Base-by-base conservation (phyloP, 2,329 filamentous ascomycete species). In the Calonectria leucothoes region DNA sequence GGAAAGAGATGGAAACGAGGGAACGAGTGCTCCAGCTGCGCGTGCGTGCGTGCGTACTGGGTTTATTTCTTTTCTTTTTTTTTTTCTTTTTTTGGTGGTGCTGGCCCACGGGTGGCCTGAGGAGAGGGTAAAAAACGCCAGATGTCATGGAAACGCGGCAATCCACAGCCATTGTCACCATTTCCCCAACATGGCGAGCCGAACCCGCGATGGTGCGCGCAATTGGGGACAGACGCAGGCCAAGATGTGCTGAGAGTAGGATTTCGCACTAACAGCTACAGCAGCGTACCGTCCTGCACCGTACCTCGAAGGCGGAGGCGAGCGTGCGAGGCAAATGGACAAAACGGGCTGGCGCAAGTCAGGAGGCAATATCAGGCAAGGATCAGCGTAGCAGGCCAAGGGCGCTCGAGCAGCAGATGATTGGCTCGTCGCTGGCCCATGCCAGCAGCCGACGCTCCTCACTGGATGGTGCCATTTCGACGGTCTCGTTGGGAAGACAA, bases 311-410 rank as follows among this genome's bases (percentile, higher is more conserved):
- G 37, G 25, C 25, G 59, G 37, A 31, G 37, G 27, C 2, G 37
- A 33, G 59, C 59, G 37, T 45, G 59, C 14, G 33, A 49, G 57
- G 55, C 33, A 52, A 42, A 20, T 51, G 57, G 45, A 49, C 52
- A 37, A 59, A 65, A 48, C 59, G 61, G 69, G 29, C 61, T 49
- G 27, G 31, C 42, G 42, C 64, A 65, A 71, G 63, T 71, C 69
- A 67, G 45, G 69, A 69, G 70, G 70, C 70, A 65, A 57, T 25
- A 69, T 49, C 6, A 51, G 65, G 70, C 23, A 72, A 63, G 70
- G 70, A 72, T 72, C 65, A 51, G 65, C 70, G 31, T 25, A 31
- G 49, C 51, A 29, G 51, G 23, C 39, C 39, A 45, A 55, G 69
- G 29, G 39, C 20, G 5, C 27, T 23, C 17, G 37, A 23, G 11